Percentiles rank a stretch among this genome's conserved stretches.
phyloP scores from a whole-genome alignment of 176 grass and related monocot species.

The Tuctoria greenei region DNA sequence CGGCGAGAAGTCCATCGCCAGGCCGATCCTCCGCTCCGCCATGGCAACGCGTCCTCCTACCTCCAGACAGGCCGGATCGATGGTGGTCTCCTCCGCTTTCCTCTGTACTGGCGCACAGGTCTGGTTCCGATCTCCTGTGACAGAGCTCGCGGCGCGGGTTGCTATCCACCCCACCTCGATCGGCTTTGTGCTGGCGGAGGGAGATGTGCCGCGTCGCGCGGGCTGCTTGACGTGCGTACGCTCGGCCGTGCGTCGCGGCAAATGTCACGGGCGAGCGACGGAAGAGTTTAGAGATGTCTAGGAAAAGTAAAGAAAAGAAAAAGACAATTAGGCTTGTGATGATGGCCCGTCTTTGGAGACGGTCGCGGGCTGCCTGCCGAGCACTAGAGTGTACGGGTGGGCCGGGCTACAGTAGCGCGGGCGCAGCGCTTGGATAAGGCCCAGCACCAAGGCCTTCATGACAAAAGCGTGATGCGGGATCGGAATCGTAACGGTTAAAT shows the following conservation, averaged over 20 bases:
- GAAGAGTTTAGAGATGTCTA: too few relatives aligned
- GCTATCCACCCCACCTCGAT: neutral
- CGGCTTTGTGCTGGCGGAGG: neutral
- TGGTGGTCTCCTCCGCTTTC: neutral
- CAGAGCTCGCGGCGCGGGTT: neutral
- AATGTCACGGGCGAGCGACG: neutral
- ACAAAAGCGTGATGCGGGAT: too few relatives aligned
- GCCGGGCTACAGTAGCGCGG: too few relatives aligned
- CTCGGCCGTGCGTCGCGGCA: neutral
- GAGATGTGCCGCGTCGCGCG: neutral
- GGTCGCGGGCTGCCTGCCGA: too few relatives aligned
- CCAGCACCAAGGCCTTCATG: neutral
- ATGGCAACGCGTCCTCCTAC: neutral
- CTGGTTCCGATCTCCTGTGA: neutral
- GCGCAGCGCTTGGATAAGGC: neutral
- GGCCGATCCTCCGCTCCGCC: constrained; percentile 59
- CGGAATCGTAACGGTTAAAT: too few relatives aligned
- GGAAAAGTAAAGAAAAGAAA: neutral
- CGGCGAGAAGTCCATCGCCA: constrained; percentile 75
- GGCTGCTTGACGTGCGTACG: neutral
- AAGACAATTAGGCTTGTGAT: neutral
- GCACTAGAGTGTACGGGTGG: too few relatives aligned
- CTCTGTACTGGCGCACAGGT: neutral
- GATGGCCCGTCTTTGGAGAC: too few relatives aligned
- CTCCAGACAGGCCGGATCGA: too few relatives aligned